phyloP scores from a whole-genome alignment of 2,329 filamentous ascomycete species.

The Diplodia intermedia region DNA sequence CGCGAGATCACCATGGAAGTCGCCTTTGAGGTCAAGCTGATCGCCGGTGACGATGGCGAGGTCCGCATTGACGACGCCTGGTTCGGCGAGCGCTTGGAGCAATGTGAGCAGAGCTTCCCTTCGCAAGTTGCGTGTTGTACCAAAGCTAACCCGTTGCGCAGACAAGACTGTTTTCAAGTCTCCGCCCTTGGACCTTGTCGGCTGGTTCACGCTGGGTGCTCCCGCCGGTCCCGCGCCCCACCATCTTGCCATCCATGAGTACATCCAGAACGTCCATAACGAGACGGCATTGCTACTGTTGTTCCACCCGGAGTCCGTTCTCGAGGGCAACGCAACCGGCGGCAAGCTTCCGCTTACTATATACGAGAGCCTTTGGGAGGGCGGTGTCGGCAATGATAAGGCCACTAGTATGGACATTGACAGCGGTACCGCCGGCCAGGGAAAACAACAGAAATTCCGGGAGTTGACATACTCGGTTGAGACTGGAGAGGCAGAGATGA shows the following conservation, averaged over 20 bases:
- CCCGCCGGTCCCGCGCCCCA: slow-evolving; percentile 71
- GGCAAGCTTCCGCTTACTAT: slow-evolving; percentile 88
- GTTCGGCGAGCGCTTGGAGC: slow-evolving; percentile 80
- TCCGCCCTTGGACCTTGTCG: slow-evolving; percentile 80
- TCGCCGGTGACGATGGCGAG: slow-evolving; percentile 58
- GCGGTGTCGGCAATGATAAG: slow-evolving; percentile 46
- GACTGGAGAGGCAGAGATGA: slow-evolving; percentile 97
- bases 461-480: slow-evolving; percentile 88
- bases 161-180: slow-evolving; percentile 89
- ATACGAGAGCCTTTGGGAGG: slow-evolving; percentile 74
- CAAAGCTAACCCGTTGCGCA: slow-evolving; percentile 49
- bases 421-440: slow-evolving; percentile 52
- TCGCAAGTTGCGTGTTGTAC: neutral
- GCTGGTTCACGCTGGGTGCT: slow-evolving; percentile 86
- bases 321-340: slow-evolving; percentile 63
- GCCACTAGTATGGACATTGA: slow-evolving; percentile 64
- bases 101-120: slow-evolving; percentile 67
- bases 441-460: slow-evolving; percentile 70
- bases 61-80: slow-evolving; percentile 71
- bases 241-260: slow-evolving; percentile 76
- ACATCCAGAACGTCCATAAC: slow-evolving; percentile 76
- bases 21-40: slow-evolving; percentile 81
- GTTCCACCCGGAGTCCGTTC: slow-evolving; percentile 74
- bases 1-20: slow-evolving; percentile 90
- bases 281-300: slow-evolving; percentile 87